phyloP scores from a whole-genome alignment of 352 stramenopile genomes.

The Pythium apleroticum region DNA sequence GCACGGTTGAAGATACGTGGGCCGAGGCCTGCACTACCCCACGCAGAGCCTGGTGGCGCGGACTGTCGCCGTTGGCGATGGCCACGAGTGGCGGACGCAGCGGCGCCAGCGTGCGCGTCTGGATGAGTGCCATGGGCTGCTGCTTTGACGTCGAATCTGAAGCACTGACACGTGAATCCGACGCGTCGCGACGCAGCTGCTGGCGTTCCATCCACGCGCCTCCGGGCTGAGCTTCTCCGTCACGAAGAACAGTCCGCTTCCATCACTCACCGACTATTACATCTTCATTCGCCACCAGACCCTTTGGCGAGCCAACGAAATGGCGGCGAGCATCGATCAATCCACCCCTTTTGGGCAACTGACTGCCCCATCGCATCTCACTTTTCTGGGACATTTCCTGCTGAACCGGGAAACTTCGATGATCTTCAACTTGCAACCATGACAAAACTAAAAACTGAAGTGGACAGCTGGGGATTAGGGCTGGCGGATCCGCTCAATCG shows the following conservation, averaged over 20 bases:
- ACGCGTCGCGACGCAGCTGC: background rate
- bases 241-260: slow-evolving; percentile 1
- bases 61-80: background rate
- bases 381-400: slow-evolving; percentile 2
- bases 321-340: slow-evolving; percentile 3
- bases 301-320: slow-evolving; percentile 7
- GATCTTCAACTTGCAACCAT: slow-evolving; percentile 1
- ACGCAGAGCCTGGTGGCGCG: background rate
- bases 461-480: slow-evolving; percentile 24
- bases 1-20: background rate
- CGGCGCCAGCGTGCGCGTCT: background rate
- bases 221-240: background rate
- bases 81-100: slow-evolving; percentile 4
- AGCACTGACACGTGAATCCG: slow-evolving; percentile 20
- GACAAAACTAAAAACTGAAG: slow-evolving; percentile 11
- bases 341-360: slow-evolving; percentile 15
- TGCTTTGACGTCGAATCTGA: slow-evolving; percentile 21
- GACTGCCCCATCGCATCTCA: background rate
- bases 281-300: background rate
- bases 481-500: slow-evolving; percentile 17
- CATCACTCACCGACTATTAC: background rate
- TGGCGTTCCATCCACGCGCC: slow-evolving; percentile 4
- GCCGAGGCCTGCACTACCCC: background rate
- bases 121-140: slow-evolving; percentile 16
- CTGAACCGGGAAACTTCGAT: background rate